Evolutionary conservation across 2,329 filamentous ascomycete genomes (phyloP).

Genomic region (Hymenoscyphus fructigenus): DNA sequence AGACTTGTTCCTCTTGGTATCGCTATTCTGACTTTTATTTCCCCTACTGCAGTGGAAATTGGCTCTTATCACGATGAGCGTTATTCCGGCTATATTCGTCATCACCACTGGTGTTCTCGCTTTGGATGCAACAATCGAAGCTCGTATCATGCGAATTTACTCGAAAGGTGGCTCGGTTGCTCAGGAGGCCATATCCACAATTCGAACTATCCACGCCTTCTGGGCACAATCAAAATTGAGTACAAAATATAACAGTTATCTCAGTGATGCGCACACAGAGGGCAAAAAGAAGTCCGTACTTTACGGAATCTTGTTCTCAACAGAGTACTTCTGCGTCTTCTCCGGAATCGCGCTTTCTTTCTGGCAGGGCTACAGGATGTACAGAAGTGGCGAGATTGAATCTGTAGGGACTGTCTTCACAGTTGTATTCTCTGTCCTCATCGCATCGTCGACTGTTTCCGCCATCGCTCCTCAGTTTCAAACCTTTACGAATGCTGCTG

Average conservation of each 20-base stretch:
- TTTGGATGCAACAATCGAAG: constrained; percentile 6
- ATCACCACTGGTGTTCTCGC: constrained; percentile 5
- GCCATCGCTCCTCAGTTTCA: background rate
- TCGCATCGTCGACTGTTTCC: constrained; percentile 49
- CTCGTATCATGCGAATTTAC: constrained; percentile 2
- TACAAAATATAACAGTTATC: background rate
- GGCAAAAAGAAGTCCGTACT: constrained; percentile 8
- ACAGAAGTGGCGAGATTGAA: constrained; percentile 1
- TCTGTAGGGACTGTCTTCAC: background rate
- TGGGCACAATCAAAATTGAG: background rate
- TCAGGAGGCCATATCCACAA: constrained; percentile 3
- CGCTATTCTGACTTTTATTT: constrained; percentile 33
- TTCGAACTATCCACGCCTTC: constrained; percentile 2
- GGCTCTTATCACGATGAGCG: constrained; percentile 78
- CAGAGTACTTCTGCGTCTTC: constrained; percentile 10
- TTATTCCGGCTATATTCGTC: constrained; percentile 48
- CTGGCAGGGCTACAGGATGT: constrained; percentile 17
- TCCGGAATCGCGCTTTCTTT: constrained; percentile 13
- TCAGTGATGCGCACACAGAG: background rate
- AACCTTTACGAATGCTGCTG: background rate
- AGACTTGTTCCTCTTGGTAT: background rate
- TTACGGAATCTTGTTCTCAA: constrained; percentile 10
- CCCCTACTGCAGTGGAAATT: constrained; percentile 89
- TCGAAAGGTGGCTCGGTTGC: background rate
- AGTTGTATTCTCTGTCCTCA: background rate